Evolutionary conservation across 257 asterid genomes (phyloP), one percentile per base, ranked within the genome.

Genomic region (Fraxinus excelsior): DNA sequence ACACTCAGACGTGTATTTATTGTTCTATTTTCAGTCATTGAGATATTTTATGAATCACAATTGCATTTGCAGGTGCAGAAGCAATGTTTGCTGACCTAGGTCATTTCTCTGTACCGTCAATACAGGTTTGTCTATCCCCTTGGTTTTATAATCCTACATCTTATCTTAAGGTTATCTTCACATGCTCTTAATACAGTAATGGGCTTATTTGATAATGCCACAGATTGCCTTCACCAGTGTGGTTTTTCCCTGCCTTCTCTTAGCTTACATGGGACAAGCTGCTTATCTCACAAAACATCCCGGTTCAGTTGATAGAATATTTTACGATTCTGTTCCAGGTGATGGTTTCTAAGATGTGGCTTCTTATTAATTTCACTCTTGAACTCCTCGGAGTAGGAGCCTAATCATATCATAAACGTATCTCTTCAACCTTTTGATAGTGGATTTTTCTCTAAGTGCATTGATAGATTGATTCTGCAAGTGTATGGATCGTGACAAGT

Each of bases 51-150:
- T 44, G 56, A 51, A 73, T 40, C 28, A 35, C 70, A 12, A 71
- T n/a, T n/a, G n/a, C n/a, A n/a, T n/a, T 74, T 88, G 69, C 96
- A 95, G 99, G 99, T 65, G 93, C 99, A 28, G 99, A 96, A 84
- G 99, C 99, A 71, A 91, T 96, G 97, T 96, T 96, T 91, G 98
- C 99, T 2, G 99, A 96, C 85, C 86, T 93, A 78, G 97, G 98
- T 34, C 97, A 93, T 83, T 96, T 93, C 77, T 88, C 98, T 2
- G 95, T 96, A 83, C 90, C 84, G 70, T 88, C 99, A 73, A 93
- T 93, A 85, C 99, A 96, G 97, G 98, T 95, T 79, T 58, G n/a
- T 35, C 71, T 76, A 31, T 16, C 13, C 32, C 71, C 71, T 42
- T 14, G 26, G 11, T 62, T 67, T 56, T 37, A 32, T 23, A 37